Conservation (phyloP, 805 yeast genomes). For the Monosporozyma aerobia region DNA sequence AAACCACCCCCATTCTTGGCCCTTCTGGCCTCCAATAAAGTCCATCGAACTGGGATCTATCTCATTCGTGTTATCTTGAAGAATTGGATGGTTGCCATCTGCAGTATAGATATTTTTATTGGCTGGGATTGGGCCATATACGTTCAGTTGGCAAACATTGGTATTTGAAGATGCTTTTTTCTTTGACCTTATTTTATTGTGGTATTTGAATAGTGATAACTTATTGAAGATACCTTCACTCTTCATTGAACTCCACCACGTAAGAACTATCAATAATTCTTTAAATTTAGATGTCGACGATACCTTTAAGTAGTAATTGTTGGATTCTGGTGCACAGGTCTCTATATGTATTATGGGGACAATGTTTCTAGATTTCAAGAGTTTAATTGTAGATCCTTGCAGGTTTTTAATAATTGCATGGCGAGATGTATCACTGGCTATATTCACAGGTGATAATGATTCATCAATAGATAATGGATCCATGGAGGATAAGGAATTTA, state of each 20-base stretch:
- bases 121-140: conserved; percentile 47
- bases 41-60: neutral
- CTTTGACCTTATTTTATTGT: neutral
- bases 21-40: neutral
- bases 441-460: neutral
- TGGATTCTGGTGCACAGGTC: conserved; percentile 2
- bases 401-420: conserved; percentile 18
- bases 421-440: neutral
- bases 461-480: neutral
- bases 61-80: neutral
- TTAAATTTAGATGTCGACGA: conserved; percentile 29
- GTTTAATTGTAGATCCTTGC: conserved; percentile 17
- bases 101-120: conserved; percentile 9
- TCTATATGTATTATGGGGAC: conserved; percentile 14
- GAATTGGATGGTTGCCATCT: neutral
- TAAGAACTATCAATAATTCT: conserved; percentile 35
- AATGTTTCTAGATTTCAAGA: conserved; percentile 7
- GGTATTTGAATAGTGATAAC: conserved; percentile 18
- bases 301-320: conserved; percentile 11
- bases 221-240: conserved; percentile 47
- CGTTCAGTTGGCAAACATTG: conserved; percentile 50
- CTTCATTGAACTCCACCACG: conserved; percentile 50
- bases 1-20: conserved; percentile 53
- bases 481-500: conserved; percentile 1
- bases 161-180: neutral